Evolutionary conservation across 257 asterid genomes (phyloP).

Genomic region (Thymus quinquecostatus): DNA sequence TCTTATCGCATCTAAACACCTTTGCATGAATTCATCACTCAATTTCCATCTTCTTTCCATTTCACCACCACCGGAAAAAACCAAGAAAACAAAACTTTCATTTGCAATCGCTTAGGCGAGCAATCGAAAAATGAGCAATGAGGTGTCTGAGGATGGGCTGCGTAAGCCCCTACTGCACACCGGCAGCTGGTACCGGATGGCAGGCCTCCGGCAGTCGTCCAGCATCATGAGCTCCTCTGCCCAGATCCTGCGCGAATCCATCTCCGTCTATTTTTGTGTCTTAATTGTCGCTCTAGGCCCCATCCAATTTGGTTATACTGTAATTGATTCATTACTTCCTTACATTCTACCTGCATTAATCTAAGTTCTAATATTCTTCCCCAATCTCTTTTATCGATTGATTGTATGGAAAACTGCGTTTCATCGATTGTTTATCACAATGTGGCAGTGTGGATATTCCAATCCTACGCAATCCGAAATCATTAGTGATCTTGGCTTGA

Average conservation of each 20-base stretch:
- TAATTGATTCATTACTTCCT: background rate
- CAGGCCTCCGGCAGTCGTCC: constrained; percentile 62
- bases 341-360: background rate
- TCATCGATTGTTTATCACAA: background rate
- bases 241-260: constrained; percentile 61
- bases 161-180: constrained; percentile 86
- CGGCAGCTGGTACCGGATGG: constrained; percentile 88
- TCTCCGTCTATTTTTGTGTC: constrained; percentile 78
- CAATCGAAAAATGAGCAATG: constrained; percentile 31
- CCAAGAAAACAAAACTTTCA: background rate
- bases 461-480: constrained; percentile 81
- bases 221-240: constrained; percentile 65
- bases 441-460: constrained; percentile 75
- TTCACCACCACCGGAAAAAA: background rate
- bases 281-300: constrained; percentile 81
- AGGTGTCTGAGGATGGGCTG: constrained; percentile 70
- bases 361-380: background rate
- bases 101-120: background rate
- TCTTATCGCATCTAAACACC: constrained; percentile 29
- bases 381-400: background rate
- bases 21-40: background rate
- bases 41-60: background rate
- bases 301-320: constrained; percentile 78
- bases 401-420: background rate
- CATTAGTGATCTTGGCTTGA: constrained; percentile 61